Base-by-base conservation (phyloP, 495 filamentous ascomycete species). In the Pseudotulostoma volvatum region DNA sequence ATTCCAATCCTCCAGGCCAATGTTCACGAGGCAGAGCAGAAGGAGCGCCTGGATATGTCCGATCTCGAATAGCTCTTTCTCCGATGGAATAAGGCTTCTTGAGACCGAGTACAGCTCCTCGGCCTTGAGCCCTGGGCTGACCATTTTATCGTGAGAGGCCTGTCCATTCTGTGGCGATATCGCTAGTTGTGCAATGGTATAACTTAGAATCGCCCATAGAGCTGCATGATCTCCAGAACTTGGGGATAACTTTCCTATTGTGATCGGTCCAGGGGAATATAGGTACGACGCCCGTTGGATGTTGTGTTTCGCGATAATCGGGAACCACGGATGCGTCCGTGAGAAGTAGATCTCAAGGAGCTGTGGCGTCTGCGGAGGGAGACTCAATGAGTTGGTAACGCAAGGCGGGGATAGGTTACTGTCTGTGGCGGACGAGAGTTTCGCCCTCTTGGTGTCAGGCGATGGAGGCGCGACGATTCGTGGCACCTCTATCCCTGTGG, bases 341-440 rank as follows among this genome's bases (percentile, higher is more conserved):
- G 78, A 71, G 47, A 83, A 83, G 48, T 81, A 83, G 4, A 76
- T 63, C 47, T 85, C 77, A 16, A 85, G 56, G 2, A 84, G 55
- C 19, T 70, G 68, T 47, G 77, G 79, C 4, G 74, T 67, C 38
- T 78, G 71, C 15, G 65, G 50, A 9, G 79, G 79, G 1, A 80
- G 59, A 16, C 49, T 53, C 4, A 25, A 37, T 9, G 36, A 36
- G 40, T 35, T 56, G 3, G 39, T 21, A 37, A 34, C 37, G 11
- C 53, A 49, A 1, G 50, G 20, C 13, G 45, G 33, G 18, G 49
- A 35, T 2, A 34, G 18, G 19, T 3, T 13, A 18, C 11, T 30
- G 30, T 3, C 18, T 30, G 43, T 34, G 11, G 32, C 20, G 13
- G 18, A 34, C 21, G 37, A 42, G 1, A 50, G 47, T 34, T 57